A percentile compares a stretch with the other conserved stretches of the same genome.
Conservation (phyloP, 169 alveolate species). For the Cyclospora cayetanensis region DNA sequence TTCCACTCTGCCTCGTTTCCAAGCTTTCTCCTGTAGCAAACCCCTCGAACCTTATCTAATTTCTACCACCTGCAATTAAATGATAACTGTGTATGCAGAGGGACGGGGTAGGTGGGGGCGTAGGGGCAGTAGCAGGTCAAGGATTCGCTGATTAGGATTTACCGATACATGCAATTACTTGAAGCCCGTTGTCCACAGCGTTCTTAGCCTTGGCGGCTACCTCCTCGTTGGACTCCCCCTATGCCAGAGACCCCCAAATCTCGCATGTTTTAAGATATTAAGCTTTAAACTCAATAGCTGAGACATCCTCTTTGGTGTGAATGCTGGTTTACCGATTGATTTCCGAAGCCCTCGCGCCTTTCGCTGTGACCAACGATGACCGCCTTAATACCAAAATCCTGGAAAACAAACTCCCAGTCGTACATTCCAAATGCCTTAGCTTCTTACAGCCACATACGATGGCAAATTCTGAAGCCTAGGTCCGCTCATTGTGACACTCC, state of each 20-base stretch:
- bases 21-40: conserved; percentile 87
- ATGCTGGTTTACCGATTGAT: not conserved
- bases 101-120: too few species aligned
- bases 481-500: too few species aligned
- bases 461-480: too few species aligned
- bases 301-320: too few species aligned
- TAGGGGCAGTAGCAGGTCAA: too few species aligned
- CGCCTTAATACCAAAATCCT: conserved; percentile 93
- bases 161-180: conserved; percentile 94
- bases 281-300: too few species aligned
- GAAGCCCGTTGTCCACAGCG: conserved; percentile 79
- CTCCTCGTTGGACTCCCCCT: conserved; percentile 92
- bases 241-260: not conserved
- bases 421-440: not conserved
- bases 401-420: conserved; percentile 86
- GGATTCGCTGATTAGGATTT: not conserved
- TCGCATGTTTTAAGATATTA: too few species aligned
- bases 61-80: too few species aligned
- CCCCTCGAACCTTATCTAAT: not conserved
- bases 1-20: conserved; percentile 92
- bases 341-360: conserved; percentile 79
- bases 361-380: conserved; percentile 97
- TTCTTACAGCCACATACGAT: too few species aligned
- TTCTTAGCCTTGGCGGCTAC: conserved; percentile 91
- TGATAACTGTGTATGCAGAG: too few species aligned